Conservation (phyloP, 169 alveolate species). For the Plasmodium berghei region DNA sequence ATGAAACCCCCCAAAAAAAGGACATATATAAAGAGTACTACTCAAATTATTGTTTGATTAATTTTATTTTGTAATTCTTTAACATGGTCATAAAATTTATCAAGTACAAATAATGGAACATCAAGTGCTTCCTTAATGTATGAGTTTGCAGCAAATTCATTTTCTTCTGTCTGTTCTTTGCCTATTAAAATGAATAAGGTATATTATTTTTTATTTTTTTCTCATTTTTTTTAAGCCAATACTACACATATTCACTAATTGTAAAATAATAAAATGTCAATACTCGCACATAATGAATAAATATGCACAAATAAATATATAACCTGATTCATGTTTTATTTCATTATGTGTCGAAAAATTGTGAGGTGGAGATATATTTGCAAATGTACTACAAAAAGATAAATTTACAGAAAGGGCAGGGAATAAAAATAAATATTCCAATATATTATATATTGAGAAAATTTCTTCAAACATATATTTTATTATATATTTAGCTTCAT, state of each 20-base stretch:
- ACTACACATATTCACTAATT: too few species aligned
- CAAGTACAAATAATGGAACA: conserved; percentile 57
- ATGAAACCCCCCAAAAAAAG: too few species aligned
- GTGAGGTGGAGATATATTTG: conserved; percentile 23
- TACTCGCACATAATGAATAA: too few species aligned
- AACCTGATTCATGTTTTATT: conserved; percentile 12
- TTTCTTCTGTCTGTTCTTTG: not conserved
- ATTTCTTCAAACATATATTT: conserved; percentile 55
- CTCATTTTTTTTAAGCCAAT: too few species aligned
- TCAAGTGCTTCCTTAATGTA: conserved; percentile 41
- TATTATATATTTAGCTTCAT: conserved; percentile 62
- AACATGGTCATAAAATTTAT: conserved; percentile 28
- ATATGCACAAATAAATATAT: not conserved
- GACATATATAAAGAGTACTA: not conserved
- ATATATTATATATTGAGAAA: conserved; percentile 53
- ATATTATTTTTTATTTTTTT: too few species aligned
- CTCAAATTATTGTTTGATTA: conserved; percentile 3
- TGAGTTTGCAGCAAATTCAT: conserved; percentile 20
- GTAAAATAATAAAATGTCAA: too few species aligned
- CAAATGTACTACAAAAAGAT: not conserved
- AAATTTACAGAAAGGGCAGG: conserved; percentile 35
- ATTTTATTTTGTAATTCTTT: conserved; percentile 29
- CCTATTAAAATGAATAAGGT: not conserved
- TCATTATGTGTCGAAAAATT: conserved; percentile 14
- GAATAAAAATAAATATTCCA: conserved; percentile 59